A percentile compares a stretch with the other conserved stretches of the same genome.
phyloP scores from a whole-genome alignment of 768 basidiomycete genomes.

The Melanogaster broomeanus region DNA sequence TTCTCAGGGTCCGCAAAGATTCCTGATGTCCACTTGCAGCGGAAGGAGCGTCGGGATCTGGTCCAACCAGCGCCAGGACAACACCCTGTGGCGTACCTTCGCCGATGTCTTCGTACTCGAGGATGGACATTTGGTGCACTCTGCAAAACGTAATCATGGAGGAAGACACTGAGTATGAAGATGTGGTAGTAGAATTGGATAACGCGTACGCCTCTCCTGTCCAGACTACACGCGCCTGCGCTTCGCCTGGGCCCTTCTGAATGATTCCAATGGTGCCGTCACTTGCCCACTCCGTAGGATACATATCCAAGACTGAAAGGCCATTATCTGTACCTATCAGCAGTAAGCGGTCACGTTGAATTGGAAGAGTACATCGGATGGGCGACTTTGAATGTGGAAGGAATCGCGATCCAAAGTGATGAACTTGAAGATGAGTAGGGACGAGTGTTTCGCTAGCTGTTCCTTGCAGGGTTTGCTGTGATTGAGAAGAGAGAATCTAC shows the following conservation, averaged over 20 bases:
- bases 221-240: constrained; percentile 69
- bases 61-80: constrained; percentile 73
- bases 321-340: constrained; percentile 81
- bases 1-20: constrained; percentile 58
- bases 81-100: constrained; percentile 69
- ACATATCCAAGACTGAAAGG: constrained; percentile 81
- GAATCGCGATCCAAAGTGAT: constrained; percentile 84
- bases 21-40: constrained; percentile 53
- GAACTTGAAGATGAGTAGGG: constrained; percentile 68
- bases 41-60: constrained; percentile 48
- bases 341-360: constrained; percentile 63
- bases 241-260: constrained; percentile 69
- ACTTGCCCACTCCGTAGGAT: constrained; percentile 65
- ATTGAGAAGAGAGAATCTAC: constrained; percentile 28
- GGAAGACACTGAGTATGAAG: not conserved
- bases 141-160: constrained; percentile 36
- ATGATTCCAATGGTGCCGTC: constrained; percentile 42
- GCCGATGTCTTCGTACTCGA: constrained; percentile 64
- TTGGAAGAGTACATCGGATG: constrained; percentile 74
- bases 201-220: constrained; percentile 68
- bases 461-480: constrained; percentile 36
- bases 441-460: constrained; percentile 50
- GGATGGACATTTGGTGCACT: constrained; percentile 74
- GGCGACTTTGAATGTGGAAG: constrained; percentile 76
- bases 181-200: not conserved